phyloP scores from a whole-genome alignment of 805 yeast genomes.

The Barnettozyma wickerhamii region DNA sequence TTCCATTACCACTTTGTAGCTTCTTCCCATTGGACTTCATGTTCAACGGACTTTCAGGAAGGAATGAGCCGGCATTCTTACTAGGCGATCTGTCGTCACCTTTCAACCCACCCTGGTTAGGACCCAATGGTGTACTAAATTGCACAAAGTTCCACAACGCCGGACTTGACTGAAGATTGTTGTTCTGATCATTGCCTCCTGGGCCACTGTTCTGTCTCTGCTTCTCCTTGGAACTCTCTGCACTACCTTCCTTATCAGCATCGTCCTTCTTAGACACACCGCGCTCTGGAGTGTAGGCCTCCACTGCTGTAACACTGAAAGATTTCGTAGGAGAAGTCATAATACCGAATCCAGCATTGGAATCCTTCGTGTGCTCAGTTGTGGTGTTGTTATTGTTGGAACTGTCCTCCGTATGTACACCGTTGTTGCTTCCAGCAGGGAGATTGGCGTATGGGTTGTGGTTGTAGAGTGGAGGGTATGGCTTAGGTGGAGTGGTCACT shows the following conservation, averaged over 20 bases:
- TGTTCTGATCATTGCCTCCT: conserved; percentile 17
- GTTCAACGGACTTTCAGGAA: conserved; percentile 23
- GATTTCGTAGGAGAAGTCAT: conserved; percentile 36
- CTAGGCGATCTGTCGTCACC: conserved; percentile 17
- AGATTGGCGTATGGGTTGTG: conserved; percentile 6
- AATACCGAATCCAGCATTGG: conserved; percentile 20
- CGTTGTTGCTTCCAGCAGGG: conserved; percentile 14
- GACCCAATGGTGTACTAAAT: conserved; percentile 43
- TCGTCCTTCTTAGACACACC: conserved; percentile 30
- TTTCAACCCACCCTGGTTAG: conserved; percentile 16
- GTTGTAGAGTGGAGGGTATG: conserved; percentile 7
- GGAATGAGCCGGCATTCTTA: conserved; percentile 13
- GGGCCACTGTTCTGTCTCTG: conserved; percentile 14
- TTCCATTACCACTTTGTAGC: no score
- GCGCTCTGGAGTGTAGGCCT: conserved; percentile 63
- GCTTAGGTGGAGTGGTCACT: no score
- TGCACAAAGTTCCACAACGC: conserved; percentile 94
- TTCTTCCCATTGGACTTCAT: conserved; percentile 11
- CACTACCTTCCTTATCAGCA: conserved; percentile 1
- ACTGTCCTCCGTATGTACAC: no score
- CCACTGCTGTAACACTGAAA: conserved; percentile 46
- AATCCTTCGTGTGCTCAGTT: conserved; percentile 4
- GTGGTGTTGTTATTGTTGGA: conserved; percentile 9
- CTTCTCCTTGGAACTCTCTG: conserved; percentile 8
- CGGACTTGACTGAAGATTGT: conserved; percentile 52